phyloP scores from a whole-genome alignment of 2,329 filamentous ascomycete genomes.

The Penicillium italicum region DNA sequence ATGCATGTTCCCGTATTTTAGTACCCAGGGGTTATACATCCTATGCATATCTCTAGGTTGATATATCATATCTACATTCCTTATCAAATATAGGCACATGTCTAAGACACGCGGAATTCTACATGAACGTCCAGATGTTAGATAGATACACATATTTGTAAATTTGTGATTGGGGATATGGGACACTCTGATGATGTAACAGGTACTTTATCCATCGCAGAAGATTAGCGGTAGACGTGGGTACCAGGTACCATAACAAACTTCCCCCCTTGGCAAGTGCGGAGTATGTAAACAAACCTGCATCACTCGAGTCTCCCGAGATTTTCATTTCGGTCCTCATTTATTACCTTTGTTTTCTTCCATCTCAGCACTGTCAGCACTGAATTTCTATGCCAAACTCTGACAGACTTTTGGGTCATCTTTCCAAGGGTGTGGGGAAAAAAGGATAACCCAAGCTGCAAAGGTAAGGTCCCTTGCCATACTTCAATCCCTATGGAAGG shows the following conservation, averaged over 20 bases:
- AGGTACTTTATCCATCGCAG: constrained; percentile 5
- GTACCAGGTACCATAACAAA: constrained; percentile 25
- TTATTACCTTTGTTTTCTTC: not conserved
- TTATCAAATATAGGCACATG: constrained; percentile 4
- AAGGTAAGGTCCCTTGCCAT: constrained; percentile 18
- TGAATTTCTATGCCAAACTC: constrained; percentile 6
- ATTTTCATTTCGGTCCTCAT: not conserved
- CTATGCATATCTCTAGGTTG: not conserved
- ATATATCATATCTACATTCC: not conserved
- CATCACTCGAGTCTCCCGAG: not conserved
- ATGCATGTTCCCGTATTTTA: not conserved
- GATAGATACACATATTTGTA: constrained; percentile 6
- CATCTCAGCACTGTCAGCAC: not conserved
- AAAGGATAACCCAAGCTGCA: constrained; percentile 9
- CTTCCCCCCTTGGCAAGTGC: constrained; percentile 23
- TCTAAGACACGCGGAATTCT: constrained; percentile 18
- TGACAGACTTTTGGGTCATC: not conserved
- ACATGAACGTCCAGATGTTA: not conserved
- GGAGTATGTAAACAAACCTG: constrained; percentile 26
- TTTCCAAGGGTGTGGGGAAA: constrained; percentile 14
- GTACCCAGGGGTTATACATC: not conserved
- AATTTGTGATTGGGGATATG: not conserved
- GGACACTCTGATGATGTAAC: constrained; percentile 8
- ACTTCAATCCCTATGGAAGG: not conserved
- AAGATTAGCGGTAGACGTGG: not conserved